Base-by-base conservation (phyloP, 352 stramenopile genomes). In the Phytophthora boehmeriae region DNA sequence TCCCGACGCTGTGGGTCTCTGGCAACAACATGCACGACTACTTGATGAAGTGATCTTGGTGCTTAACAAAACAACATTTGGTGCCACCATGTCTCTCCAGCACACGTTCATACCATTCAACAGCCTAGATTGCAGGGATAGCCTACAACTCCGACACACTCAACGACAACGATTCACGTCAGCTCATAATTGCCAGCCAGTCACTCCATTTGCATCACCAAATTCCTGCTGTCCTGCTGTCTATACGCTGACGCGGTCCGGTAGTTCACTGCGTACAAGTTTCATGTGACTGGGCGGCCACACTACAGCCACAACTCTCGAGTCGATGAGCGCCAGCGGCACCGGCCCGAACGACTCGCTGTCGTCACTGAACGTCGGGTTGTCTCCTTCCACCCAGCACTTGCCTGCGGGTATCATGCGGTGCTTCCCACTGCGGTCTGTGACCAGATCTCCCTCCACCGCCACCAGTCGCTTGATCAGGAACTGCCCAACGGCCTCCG, bases 331-430 rank as follows among this genome's bases (percentile, higher is more conserved):
- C 41, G 87, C 87, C 25, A 95, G 75, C 41, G 87, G 87, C 45
- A 95, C 82, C 34, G 78, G 66, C 2, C 87, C 87, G 54, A 91
- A 93, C 48, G 65, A 59, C 59, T 92, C 77, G 70, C 84, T 93
- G 71, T 93, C 83, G 63, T 93, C 84, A 63, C 83, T 93, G 60
- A 88, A 84, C 36, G 64, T 72, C 2, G 73, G 56, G 63, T 90
- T 93, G 68, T 95, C 87, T 38, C 87, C 85, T 48, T 96, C 85
- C 38, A 96, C 73, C 87, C 87, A 96, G 73, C 87, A 96, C 66
- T 89, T 90, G 59, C 87, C 87, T 39, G 75, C 66, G 1, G 87
- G 87, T 14, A 96, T 66, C 41, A 85, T 44, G 32, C 60, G 63
- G 51, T 60, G 53, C 9, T 47, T 41, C 13, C 78, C 73, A 14